Percentiles rank a stretch among this genome's conserved stretches.
These are phyloP conservation scores for Blastobotrys petasosporus DNA, from an alignment of 1,139 yeast species.

Conservation along the genomic window DNA sequence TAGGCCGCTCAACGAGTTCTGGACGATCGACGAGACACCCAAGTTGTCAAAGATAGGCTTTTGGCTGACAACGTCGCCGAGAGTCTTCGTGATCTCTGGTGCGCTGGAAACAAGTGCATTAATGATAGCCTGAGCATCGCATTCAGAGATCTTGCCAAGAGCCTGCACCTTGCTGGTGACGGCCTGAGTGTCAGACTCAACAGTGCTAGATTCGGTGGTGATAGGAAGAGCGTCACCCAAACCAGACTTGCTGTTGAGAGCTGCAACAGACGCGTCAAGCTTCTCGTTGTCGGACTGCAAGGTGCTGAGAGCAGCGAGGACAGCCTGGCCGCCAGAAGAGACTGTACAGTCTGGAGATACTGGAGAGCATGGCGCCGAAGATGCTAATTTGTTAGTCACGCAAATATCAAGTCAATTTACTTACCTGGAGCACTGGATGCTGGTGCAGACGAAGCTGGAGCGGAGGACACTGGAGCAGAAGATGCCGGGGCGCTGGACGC, in stretches of 20 bases:
- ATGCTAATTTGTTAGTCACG: no score
- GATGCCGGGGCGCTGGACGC: no score
- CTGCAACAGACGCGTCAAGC: constrained; percentile 3
- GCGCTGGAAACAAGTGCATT: neutral
- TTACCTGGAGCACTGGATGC: no score
- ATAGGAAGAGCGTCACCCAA: constrained; percentile 10
- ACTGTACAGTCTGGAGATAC: constrained; percentile 5
- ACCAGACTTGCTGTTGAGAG: neutral
- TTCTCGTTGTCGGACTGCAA: constrained; percentile 1
- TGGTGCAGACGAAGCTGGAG: neutral
- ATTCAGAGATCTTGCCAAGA: constrained; percentile 3
- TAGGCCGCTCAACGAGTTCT: neutral
- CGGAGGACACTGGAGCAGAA: no score
- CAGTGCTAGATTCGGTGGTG: constrained; percentile 3
- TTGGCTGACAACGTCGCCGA: constrained; percentile 2
- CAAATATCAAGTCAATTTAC: no score
- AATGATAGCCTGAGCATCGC: constrained; percentile 6
- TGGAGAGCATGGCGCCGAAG: constrained; percentile 1
- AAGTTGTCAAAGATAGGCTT: constrained; percentile 2
- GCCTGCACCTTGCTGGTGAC: constrained; percentile 5
- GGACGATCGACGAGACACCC: neutral
- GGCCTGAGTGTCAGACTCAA: constrained; percentile 6
- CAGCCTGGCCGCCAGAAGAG: constrained; percentile 5
- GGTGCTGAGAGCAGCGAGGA: neutral
- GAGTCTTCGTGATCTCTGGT: neutral